Percentiles rank a stretch among this genome's conserved stretches.
phyloP scores from a whole-genome alignment of 306 rosid genomes.

The Hylodesmum podocarpum region DNA sequence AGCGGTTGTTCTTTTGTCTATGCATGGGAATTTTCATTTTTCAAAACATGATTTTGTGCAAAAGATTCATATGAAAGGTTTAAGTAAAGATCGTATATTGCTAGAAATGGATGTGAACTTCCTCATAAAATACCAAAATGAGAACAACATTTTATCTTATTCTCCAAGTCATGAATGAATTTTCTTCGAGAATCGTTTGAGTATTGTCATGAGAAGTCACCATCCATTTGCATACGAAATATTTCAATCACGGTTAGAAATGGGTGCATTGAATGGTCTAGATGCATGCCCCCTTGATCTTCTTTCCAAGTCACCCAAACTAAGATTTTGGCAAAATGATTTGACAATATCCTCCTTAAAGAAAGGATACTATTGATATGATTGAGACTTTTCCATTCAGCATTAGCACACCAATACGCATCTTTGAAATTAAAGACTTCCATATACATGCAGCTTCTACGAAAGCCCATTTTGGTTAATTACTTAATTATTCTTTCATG shows the following conservation, averaged over 20 bases:
- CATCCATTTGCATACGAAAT: conserved; percentile 31
- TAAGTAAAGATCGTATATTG: conserved; percentile 26
- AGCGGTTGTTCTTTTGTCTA: background rate
- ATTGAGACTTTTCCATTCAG: conserved; percentile 31
- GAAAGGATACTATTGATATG: conserved; percentile 48
- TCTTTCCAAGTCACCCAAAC: conserved; percentile 46
- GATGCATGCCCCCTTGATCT: conserved; percentile 69
- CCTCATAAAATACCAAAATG: conserved; percentile 26
- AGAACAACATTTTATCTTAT: conserved; percentile 34
- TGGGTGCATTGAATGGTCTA: conserved; percentile 55
- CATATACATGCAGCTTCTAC: conserved; percentile 46
- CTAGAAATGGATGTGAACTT: conserved; percentile 30
- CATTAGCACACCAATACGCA: conserved; percentile 5
- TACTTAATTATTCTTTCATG: background rate
- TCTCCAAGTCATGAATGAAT: conserved; percentile 2
- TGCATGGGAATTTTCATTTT: background rate
- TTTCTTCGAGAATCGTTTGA: conserved; percentile 15
- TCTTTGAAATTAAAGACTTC: conserved; percentile 39
- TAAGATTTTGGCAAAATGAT: conserved; percentile 37
- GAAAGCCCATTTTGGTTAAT: conserved; percentile 39
- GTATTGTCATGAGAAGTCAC: conserved; percentile 18
- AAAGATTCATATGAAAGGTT: conserved; percentile 48
- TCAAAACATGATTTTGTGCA: background rate
- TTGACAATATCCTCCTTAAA: conserved; percentile 67
- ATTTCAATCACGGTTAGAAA: conserved; percentile 36